Base-by-base conservation (phyloP, 2,329 filamentous ascomycete species). In the Fusarium redolens region DNA sequence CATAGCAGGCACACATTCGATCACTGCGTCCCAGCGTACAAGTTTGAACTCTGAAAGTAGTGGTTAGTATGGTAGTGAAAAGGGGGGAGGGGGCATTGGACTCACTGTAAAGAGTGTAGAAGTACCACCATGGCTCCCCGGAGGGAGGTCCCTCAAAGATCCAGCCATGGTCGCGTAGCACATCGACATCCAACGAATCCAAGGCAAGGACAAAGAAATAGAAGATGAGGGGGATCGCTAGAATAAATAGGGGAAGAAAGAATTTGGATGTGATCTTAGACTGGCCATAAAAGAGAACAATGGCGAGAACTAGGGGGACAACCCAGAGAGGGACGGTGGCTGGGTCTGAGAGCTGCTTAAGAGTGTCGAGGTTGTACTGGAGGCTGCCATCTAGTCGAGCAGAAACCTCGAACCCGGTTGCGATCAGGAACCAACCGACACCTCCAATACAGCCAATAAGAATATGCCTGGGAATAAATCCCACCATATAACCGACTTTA, bases 371-470 rank as follows among this genome's bases (percentile, higher is more conserved):
- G 72, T 96, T 90, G 80, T 97, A 97, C 73, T 93, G 90, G 37
- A 99, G 88, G 75, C 91, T 95, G 20, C 95, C 95, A 43, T 96
- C 92, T 31, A 99, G 86, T 55, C 96, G 90, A 30, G 95, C 96
- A 28, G 95, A 97, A 13, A 99, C 96, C 79, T 98, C 96, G 64
- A 99, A 90, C 30, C 95, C 96, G 11, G 96, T 99, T 57, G 94
- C 90, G 56, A 98, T 86, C 25, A 99, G 86, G 82, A 99, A 99
- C 88, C 95, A 97, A 9, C 96, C 96, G 13, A 99, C 96, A 70
- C 96, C 96, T 47, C 96, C 96, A 74, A 99, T 98, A 79, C 96
- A 99, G 61, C 96, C 96, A 70, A 98, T 97, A 37, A 99, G 85
- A 75, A 99, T 99, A 76, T 97, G 96, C 48, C 96, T 91, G 9